phyloP scores from a whole-genome alignment of 148 eudicot species.

The Rhododendron williamsianum region DNA sequence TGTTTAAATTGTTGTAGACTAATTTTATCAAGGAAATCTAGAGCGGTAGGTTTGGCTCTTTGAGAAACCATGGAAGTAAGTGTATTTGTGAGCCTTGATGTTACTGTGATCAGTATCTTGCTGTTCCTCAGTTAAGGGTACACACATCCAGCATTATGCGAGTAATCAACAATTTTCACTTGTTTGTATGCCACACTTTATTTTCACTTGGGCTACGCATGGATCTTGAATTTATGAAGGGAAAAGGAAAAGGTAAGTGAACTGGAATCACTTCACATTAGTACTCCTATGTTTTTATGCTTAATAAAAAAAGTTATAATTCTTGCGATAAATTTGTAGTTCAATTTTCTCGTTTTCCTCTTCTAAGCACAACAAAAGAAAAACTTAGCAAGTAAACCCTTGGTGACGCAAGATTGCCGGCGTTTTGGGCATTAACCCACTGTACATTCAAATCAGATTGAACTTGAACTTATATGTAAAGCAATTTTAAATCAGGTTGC shows the following conservation, averaged over 20 bases:
- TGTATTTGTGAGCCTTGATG: neutral
- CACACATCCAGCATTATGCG: neutral
- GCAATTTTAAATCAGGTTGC: neutral
- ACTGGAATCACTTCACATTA: neutral
- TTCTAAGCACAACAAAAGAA: neutral
- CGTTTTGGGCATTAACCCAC: neutral
- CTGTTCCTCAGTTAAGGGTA: neutral
- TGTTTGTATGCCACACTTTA: neutral
- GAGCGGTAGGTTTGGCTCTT: neutral
- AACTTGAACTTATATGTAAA: neutral
- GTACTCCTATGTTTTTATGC: neutral
- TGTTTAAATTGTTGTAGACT: neutral
- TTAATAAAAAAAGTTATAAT: neutral
- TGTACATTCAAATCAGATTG: neutral
- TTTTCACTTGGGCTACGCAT: neutral
- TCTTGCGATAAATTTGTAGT: neutral
- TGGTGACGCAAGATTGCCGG: neutral
- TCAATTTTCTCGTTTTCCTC: neutral
- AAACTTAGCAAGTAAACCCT: neutral
- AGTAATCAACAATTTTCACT: neutral
- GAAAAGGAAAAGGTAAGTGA: neutral
- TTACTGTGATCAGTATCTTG: conserved; percentile 3
- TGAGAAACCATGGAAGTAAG: neutral
- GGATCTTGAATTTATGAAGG: neutral
- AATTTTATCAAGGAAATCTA: neutral